Evolutionary conservation across 2,329 filamentous ascomycete genomes (phyloP).

Genomic region (Plectosphaerella cucumerina): DNA sequence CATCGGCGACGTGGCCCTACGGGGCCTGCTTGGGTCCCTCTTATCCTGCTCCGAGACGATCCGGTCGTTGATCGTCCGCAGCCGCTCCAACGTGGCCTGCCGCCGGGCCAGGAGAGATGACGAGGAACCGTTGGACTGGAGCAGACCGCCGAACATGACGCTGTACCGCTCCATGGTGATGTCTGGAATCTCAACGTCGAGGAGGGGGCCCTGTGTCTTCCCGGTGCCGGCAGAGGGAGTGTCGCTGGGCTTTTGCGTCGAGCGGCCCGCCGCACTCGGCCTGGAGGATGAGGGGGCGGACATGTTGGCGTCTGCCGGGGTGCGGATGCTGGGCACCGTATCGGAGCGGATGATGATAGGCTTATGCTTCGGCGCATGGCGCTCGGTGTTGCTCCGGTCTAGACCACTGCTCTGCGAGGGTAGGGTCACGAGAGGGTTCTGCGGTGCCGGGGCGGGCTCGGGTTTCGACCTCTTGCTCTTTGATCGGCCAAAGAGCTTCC

Average conservation of each 20-base stretch:
- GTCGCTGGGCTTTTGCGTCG: conserved; percentile 14
- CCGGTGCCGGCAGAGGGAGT: conserved; percentile 17
- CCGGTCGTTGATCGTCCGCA: conserved; percentile 49
- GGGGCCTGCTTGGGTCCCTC: conserved; percentile 21
- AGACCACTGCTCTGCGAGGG: conserved; percentile 9
- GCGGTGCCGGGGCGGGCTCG: conserved; percentile 17
- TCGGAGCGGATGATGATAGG: conserved; percentile 39
- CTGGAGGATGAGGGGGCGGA: conserved; percentile 10
- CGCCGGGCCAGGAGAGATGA: conserved; percentile 48
- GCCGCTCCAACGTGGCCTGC: conserved; percentile 54
- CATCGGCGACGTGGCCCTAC: conserved; percentile 47
- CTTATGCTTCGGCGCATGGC: conserved; percentile 32
- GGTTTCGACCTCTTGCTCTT: conserved; percentile 25
- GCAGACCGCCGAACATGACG: conserved; percentile 81
- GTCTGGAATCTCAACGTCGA: conserved; percentile 77
- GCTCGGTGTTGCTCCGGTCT: conserved; percentile 32
- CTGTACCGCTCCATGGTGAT: conserved; percentile 85
- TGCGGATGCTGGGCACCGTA: conserved; percentile 26
- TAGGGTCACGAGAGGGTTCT: neutral
- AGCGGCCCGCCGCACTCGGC: conserved; percentile 1
- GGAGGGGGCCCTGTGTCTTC: conserved; percentile 31
- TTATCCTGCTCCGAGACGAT: conserved; percentile 31
- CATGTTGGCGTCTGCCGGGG: conserved; percentile 7
- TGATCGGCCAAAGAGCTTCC: conserved; percentile 52
- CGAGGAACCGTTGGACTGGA: conserved; percentile 39